phyloP scores from a whole-genome alignment of 2,329 filamentous ascomycete genomes.

The Colletotrichum sp. region DNA sequence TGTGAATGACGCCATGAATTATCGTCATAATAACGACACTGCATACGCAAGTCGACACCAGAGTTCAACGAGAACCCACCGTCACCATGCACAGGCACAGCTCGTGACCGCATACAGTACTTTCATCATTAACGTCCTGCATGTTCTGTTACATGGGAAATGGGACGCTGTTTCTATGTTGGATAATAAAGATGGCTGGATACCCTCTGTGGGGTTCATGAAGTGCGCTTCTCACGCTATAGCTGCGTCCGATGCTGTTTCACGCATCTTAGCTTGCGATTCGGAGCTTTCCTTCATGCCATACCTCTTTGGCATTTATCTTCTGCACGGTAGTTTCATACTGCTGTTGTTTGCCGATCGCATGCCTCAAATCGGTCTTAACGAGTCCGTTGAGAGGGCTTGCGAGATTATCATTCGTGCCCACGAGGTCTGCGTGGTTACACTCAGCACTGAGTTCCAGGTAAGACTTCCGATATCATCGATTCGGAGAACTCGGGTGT shows the following conservation, averaged over 20 bases:
- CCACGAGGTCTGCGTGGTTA: conserved; percentile 56
- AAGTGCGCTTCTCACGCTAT: conserved; percentile 53
- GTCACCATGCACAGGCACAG: background rate
- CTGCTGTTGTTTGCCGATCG: conserved; percentile 54
- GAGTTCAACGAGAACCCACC: background rate
- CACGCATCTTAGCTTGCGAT: conserved; percentile 50
- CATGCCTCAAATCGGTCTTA: conserved; percentile 50
- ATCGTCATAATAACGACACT: background rate
- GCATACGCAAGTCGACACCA: background rate
- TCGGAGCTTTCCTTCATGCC: conserved; percentile 57
- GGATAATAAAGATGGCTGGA: conserved; percentile 54
- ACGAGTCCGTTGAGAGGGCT: conserved; percentile 49
- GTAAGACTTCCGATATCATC: background rate
- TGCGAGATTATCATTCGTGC: conserved; percentile 56
- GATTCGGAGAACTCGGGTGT: too few species aligned
- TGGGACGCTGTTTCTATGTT: conserved; percentile 25
- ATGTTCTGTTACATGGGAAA: background rate
- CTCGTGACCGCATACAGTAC: background rate
- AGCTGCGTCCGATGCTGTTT: conserved; percentile 49
- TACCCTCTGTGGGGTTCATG: conserved; percentile 48
- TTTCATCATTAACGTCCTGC: background rate
- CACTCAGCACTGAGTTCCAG: conserved; percentile 34
- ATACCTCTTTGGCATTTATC: conserved; percentile 57
- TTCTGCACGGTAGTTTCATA: conserved; percentile 56
- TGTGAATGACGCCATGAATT: background rate